phyloP scores from a whole-genome alignment of 2,329 filamentous ascomycete species.

The Phaeophleospora eucalypticola region DNA sequence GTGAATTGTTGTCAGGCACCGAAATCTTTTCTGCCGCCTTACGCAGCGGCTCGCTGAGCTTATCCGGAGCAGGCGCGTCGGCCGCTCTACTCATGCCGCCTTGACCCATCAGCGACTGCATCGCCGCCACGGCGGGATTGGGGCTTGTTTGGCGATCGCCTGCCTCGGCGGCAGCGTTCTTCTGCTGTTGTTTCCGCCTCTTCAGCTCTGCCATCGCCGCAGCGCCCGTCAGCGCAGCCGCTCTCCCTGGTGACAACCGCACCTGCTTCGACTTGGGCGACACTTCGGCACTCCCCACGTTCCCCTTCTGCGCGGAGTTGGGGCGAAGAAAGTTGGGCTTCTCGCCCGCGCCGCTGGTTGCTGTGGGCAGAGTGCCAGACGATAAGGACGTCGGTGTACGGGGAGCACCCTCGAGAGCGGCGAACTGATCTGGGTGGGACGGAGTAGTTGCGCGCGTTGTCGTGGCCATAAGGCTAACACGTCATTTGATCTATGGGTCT shows the following conservation, averaged over 20 bases:
- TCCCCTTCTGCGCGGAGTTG: constrained; percentile 19
- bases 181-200: constrained; percentile 39
- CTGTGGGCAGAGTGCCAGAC: constrained; percentile 22
- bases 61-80: constrained; percentile 42
- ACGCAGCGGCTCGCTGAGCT: constrained; percentile 47
- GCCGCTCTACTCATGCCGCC: constrained; percentile 41
- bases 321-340: constrained; percentile 24
- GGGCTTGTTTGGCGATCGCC: constrained; percentile 43
- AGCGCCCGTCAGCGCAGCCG: constrained; percentile 41
- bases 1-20: constrained; percentile 42
- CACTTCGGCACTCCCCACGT: constrained; percentile 20
- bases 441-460: constrained; percentile 43
- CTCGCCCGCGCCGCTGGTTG: constrained; percentile 16
- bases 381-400: constrained; percentile 38
- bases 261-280: constrained; percentile 42
- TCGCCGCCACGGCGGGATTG: constrained; percentile 43
- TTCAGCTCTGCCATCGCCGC: constrained; percentile 48
- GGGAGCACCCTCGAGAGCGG: constrained; percentile 35
- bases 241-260: constrained; percentile 35
- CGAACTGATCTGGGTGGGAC: constrained; percentile 37
- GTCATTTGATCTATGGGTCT: constrained; percentile 11
- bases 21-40: constrained; percentile 47
- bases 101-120: constrained; percentile 43
- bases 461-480: constrained; percentile 39
- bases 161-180: constrained; percentile 15